Base-by-base conservation (phyloP, 129 eudicot genomes). In the Kitagawia praeruptora region DNA sequence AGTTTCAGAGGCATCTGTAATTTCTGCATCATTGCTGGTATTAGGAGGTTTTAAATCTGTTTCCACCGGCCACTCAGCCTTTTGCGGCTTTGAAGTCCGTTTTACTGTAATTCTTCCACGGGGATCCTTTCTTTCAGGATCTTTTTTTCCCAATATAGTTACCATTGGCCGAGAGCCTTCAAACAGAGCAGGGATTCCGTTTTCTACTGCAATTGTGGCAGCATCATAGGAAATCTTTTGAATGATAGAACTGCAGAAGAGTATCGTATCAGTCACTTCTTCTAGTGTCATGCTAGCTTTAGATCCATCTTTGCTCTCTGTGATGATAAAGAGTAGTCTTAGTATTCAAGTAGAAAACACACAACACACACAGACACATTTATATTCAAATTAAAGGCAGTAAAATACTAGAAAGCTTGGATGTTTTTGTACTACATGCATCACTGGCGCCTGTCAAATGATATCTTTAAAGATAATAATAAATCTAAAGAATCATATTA, bases 241-340 rank as follows among this genome's bases (percentile, higher is more conserved):
- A 80, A 92, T 87, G 3, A 92, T 92, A 23, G 99, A 92, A 80
- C 95, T 95, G 87, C 97, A 92, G 86, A 95, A 95, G 54, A 92
- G 99, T 66, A 92, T 89, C 19, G 99, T 79, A 80, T 92, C 97
- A 1, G 97, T 89, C 76, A 94, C 99, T 95, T 95, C 97, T 28
- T 95, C 97, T 28, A 90, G 82, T 37, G 96, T 89, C 78, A 90
- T 77, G 85, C 96, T 87, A n/a, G 88, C 63, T 53, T 78, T 85
- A 41, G 61, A 44, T 73, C 89, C 89, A 76, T 85, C 86, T 58
- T 82, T 73, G 67, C 79, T 89, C 72, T 84, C 97, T 95, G 91
- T 53, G 44, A 81, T 12, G 39, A 64, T 5, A n/a, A 23, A 28
- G 71, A 66, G 45, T 70, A n/a, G 38, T 74, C 58, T 79, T 27